Percentiles rank a stretch among this genome's conserved stretches.
Evolutionary conservation across 352 stramenopile genomes (phyloP).

Genomic region (Paralagenidium karlingii): DNA sequence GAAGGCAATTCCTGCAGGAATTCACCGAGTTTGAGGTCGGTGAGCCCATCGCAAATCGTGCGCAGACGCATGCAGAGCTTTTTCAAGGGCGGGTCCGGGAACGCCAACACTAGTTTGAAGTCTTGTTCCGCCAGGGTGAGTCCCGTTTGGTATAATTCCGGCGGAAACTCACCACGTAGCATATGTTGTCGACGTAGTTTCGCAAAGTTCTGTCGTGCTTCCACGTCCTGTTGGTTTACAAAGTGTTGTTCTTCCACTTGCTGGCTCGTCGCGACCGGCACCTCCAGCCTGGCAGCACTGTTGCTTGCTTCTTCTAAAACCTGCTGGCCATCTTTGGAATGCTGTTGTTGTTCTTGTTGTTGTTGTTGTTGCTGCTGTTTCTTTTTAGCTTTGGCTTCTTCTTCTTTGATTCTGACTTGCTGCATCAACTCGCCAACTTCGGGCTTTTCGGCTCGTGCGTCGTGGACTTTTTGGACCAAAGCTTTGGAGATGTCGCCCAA

Average conservation of each 20-base stretch:
- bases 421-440: slow-evolving; percentile 31
- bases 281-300: neutral
- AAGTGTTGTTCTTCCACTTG: slow-evolving; percentile 30
- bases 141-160: slow-evolving; percentile 44
- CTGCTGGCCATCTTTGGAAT: slow-evolving; percentile 4
- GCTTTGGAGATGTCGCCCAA: slow-evolving; percentile 58
- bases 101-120: slow-evolving; percentile 27
- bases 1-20: slow-evolving; percentile 85
- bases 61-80: slow-evolving; percentile 38
- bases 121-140: slow-evolving; percentile 45
- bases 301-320: slow-evolving; percentile 5
- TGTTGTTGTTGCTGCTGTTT: slow-evolving; percentile 19
- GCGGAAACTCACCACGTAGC: slow-evolving; percentile 47
- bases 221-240: slow-evolving; percentile 20
- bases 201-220: slow-evolving; percentile 11
- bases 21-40: slow-evolving; percentile 75
- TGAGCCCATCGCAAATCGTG: slow-evolving; percentile 63
- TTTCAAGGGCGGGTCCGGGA: slow-evolving; percentile 33
- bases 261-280: too few relatives aligned
- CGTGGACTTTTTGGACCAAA: slow-evolving; percentile 33
- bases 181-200: slow-evolving; percentile 38
- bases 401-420: slow-evolving; percentile 42
- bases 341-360: slow-evolving; percentile 1
- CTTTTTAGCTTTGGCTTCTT: slow-evolving; percentile 26
- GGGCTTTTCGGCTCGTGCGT: slow-evolving; percentile 41